These are phyloP conservation scores for Metarhizium album DNA, from an alignment of 2,329 filamentous ascomycete genomes.

Conservation along the genomic window DNA sequence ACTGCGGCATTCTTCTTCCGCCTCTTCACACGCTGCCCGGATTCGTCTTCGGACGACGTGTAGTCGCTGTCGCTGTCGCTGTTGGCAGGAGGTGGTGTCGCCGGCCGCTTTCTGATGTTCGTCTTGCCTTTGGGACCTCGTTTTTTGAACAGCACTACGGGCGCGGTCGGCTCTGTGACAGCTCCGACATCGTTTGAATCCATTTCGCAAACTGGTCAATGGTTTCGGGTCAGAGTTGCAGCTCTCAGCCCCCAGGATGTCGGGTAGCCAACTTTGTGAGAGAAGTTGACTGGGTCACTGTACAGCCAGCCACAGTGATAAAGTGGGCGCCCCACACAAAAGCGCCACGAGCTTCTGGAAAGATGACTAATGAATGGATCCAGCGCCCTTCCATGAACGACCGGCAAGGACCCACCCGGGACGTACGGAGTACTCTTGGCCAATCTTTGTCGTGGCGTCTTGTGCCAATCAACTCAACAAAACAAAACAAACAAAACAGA, in stretches of 20 bases:
- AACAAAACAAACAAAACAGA: too few species aligned
- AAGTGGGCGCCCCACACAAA: background rate
- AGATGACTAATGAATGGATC: constrained; percentile 5
- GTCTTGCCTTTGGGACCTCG: constrained; percentile 65
- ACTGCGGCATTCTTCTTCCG: constrained; percentile 58
- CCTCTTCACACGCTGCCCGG: constrained; percentile 68
- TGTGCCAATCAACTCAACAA: too few species aligned
- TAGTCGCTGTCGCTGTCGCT: constrained; percentile 49
- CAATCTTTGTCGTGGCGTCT: too few species aligned
- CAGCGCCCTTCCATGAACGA: background rate
- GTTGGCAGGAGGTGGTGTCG: constrained; percentile 62
- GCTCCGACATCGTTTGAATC: background rate
- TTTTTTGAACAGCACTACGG: constrained; percentile 74
- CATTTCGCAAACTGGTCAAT: constrained; percentile 2
- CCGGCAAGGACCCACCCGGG: too few species aligned
- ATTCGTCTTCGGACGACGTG: constrained; percentile 66
- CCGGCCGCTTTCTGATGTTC: constrained; percentile 69
- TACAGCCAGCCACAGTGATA: background rate
- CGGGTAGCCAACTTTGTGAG: background rate
- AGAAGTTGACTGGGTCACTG: background rate
- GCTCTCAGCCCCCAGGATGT: background rate
- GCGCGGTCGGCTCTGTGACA: constrained; percentile 17
- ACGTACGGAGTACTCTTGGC: background rate
- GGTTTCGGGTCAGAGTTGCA: background rate
- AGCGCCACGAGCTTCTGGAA: constrained; percentile 3